Percentiles rank a stretch among this genome's conserved stretches.
Conservation (phyloP, 495 filamentous ascomycete genomes). For the Penicillium atrosanguineum region DNA sequence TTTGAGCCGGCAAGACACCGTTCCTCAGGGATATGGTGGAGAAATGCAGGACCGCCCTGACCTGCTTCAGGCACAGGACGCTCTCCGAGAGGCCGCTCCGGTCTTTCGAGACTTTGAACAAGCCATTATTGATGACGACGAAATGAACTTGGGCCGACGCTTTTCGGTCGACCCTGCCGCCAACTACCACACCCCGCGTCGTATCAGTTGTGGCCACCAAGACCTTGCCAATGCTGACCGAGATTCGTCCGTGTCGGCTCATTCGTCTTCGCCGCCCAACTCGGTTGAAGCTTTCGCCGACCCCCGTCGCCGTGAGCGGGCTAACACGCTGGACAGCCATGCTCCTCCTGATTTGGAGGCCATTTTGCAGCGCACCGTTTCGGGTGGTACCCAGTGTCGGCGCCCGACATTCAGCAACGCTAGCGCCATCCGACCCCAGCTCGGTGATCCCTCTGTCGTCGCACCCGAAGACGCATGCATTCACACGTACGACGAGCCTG, state of each 20-base stretch:
- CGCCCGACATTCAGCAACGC: constrained; percentile 63
- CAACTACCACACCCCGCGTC: constrained; percentile 37
- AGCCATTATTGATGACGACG: constrained; percentile 65
- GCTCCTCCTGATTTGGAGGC: constrained; percentile 55
- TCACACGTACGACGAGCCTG: constrained; percentile 53
- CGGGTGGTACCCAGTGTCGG: constrained; percentile 60
- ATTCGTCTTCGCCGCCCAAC: constrained; percentile 85
- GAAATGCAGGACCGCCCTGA: constrained; percentile 42
- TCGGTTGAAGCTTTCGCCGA: constrained; percentile 97
- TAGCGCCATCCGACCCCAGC: constrained; percentile 45
- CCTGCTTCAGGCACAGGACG: constrained; percentile 50
- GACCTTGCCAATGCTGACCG: constrained; percentile 44
- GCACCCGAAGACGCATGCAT: constrained; percentile 83
- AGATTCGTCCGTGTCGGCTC: constrained; percentile 57
- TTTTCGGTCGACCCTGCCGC: constrained; percentile 39
- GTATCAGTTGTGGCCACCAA: constrained; percentile 41
- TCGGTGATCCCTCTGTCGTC: constrained; percentile 42
- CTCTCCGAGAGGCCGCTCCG: constrained; percentile 45
- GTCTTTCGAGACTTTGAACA: constrained; percentile 73
- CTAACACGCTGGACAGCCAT: constrained; percentile 62
- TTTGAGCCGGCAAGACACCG: constrained; percentile 39
- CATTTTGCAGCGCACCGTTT: constrained; percentile 68
- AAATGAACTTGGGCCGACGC: constrained; percentile 42
- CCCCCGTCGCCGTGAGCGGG: constrained; percentile 61
- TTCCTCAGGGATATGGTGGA: constrained; percentile 22